These are phyloP conservation scores for Mayamaea pseudoterrestris DNA, from an alignment of 108 stramenopile genomes.

Conservation along the genomic window DNA sequence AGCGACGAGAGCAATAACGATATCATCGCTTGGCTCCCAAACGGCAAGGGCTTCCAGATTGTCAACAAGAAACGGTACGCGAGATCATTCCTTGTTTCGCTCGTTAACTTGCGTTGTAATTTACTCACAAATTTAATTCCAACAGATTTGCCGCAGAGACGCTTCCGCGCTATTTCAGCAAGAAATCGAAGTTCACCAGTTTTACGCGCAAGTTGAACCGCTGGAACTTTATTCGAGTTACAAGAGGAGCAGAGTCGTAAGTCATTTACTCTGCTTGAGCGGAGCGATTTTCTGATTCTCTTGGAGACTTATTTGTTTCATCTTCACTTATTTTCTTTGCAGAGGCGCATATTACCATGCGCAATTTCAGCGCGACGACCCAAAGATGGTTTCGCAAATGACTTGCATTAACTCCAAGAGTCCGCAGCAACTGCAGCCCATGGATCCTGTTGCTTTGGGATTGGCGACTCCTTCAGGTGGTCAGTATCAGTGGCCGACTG, in stretches of 20 bases:
- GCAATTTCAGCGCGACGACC: slow-evolving; percentile 25
- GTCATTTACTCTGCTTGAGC: too few species aligned
- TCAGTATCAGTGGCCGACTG: not conserved
- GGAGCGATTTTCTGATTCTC: too few species aligned
- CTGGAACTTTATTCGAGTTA: slow-evolving; percentile 26
- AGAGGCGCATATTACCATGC: slow-evolving; percentile 54
- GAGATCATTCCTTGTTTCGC: not conserved
- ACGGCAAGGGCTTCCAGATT: slow-evolving; percentile 35
- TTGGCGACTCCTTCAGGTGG: slow-evolving; percentile 13
- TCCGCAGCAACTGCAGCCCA: slow-evolving; percentile 15
- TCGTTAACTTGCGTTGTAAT: not conserved
- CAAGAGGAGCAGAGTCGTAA: slow-evolving; percentile 15
- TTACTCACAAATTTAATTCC: not conserved
- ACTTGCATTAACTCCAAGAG: slow-evolving; percentile 27
- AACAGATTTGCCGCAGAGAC: slow-evolving; percentile 30
- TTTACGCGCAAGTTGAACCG: slow-evolving; percentile 58
- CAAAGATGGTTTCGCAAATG: slow-evolving; percentile 37
- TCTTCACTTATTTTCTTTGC: not conserved
- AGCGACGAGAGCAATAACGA: slow-evolving; percentile 18
- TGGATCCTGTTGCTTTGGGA: slow-evolving; percentile 19
- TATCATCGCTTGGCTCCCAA: slow-evolving; percentile 34
- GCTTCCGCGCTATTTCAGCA: slow-evolving; percentile 70
- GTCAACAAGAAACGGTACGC: slow-evolving; percentile 32
- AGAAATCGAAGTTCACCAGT: slow-evolving; percentile 61
- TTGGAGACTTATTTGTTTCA: too few species aligned